Conservation (phyloP, 2,329 filamentous ascomycete genomes). For the Pseudocercospora eumusae region DNA sequence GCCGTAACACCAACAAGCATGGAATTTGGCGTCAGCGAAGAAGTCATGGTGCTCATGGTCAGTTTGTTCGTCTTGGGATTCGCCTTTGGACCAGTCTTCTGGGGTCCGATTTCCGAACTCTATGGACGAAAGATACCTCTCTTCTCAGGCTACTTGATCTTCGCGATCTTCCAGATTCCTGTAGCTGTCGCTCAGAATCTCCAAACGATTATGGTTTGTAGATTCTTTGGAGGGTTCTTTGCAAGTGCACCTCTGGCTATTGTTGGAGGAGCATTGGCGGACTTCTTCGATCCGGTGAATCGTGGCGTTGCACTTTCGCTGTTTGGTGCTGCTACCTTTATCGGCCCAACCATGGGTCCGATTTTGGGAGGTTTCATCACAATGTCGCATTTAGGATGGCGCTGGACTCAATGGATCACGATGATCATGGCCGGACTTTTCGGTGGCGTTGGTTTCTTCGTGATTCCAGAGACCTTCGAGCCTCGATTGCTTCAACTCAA, state of each 20-base stretch:
- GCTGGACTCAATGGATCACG: conserved; percentile 36
- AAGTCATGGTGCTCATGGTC: conserved; percentile 33
- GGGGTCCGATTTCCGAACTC: conserved; percentile 51
- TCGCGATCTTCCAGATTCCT: conserved; percentile 58
- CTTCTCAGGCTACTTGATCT: conserved; percentile 39
- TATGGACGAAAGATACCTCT: conserved; percentile 53
- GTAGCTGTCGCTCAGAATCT: conserved; percentile 57
- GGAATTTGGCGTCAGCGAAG: conserved; percentile 30
- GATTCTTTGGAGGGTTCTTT: conserved; percentile 59
- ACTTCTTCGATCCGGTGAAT: conserved; percentile 31
- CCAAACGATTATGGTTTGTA: conserved; percentile 56
- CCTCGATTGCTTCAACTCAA: conserved; percentile 43
- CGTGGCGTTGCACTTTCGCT: conserved; percentile 34
- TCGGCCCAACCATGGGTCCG: conserved; percentile 31
- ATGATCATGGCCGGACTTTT: conserved; percentile 49
- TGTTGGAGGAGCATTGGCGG: conserved; percentile 42
- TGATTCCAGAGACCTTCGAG: conserved; percentile 55
- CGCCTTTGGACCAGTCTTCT: conserved; percentile 27
- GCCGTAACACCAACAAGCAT: conserved; percentile 25
- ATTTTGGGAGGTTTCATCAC: conserved; percentile 37
- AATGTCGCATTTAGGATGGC: conserved; percentile 34
- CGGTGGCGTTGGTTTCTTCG: conserved; percentile 46
- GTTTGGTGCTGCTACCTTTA: conserved; percentile 33
- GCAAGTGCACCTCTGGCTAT: conserved; percentile 53
- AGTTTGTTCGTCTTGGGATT: conserved; percentile 33